Evolutionary conservation across 2,329 filamentous ascomycete species (phyloP).

Genomic region (Graphiopsis chlorocephala): DNA sequence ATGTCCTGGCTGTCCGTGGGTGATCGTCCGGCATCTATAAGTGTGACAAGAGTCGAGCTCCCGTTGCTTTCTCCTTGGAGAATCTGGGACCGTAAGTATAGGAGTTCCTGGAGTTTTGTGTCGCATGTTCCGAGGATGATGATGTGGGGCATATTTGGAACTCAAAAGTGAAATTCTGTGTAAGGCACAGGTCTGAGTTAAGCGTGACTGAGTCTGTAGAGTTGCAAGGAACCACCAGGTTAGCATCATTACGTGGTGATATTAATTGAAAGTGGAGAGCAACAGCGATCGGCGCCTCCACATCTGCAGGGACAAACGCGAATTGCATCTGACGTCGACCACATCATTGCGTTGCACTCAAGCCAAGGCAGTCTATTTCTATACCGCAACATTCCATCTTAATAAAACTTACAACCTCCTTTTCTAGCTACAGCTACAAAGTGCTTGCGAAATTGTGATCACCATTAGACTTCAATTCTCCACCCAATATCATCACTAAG

Average conservation of each 20-base stretch:
- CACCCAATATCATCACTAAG: constrained; percentile 4
- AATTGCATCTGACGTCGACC: constrained; percentile 6
- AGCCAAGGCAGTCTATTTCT: no score
- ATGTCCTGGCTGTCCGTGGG: constrained; percentile 47
- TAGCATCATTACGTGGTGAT: neutral
- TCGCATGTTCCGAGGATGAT: constrained; percentile 63
- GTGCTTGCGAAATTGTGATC: neutral
- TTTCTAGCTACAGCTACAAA: neutral
- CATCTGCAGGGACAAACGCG: constrained; percentile 1
- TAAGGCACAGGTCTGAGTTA: neutral
- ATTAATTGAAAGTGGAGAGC: constrained; percentile 4
- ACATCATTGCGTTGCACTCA: neutral
- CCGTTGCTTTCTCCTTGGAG: constrained; percentile 28
- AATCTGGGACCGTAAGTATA: constrained; percentile 53
- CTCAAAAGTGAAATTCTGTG: neutral
- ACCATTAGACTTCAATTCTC: neutral
- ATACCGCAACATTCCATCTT: neutral
- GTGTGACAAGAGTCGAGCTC: constrained; percentile 35
- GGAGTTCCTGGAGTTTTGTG: constrained; percentile 60
- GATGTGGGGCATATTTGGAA: constrained; percentile 38
- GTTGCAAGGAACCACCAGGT: neutral
- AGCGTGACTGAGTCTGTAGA: neutral
- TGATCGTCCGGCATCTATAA: constrained; percentile 57
- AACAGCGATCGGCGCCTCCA: constrained; percentile 2
- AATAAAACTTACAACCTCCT: neutral